phyloP scores from a whole-genome alignment of 2,329 filamentous ascomycete species.

The Neocucurbitaria cava region DNA sequence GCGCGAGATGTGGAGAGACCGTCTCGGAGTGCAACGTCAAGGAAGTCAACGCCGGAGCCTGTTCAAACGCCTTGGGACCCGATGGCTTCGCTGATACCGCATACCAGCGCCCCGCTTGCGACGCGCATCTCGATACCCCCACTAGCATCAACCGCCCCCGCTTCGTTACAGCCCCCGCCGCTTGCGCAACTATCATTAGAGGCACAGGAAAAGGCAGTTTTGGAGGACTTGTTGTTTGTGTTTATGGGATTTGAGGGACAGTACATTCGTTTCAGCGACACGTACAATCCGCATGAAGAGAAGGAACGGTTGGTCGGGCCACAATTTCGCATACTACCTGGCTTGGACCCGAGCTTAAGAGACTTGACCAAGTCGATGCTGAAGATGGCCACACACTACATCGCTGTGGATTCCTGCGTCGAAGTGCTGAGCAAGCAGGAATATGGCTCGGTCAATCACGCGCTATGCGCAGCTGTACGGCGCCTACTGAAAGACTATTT shows the following conservation, averaged over 20 bases:
- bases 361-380: slow-evolving; percentile 89
- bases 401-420: slow-evolving; percentile 88
- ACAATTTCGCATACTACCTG: slow-evolving; percentile 77
- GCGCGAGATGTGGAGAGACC: slow-evolving; percentile 33
- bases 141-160: slow-evolving; percentile 70
- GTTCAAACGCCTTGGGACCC: slow-evolving; percentile 72
- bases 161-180: slow-evolving; percentile 69
- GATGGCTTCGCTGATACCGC: slow-evolving; percentile 75
- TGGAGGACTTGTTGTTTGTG: slow-evolving; percentile 91
- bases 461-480: slow-evolving; percentile 91
- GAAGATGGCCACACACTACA: slow-evolving; percentile 92
- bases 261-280: slow-evolving; percentile 85
- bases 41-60: slow-evolving; percentile 31
- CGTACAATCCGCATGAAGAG: slow-evolving; percentile 83
- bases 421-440: slow-evolving; percentile 93
- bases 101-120: slow-evolving; percentile 75
- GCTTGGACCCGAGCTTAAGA: slow-evolving; percentile 87
- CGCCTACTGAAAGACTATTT: slow-evolving; percentile 93
- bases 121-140: slow-evolving; percentile 69
- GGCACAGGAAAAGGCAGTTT: slow-evolving; percentile 82
- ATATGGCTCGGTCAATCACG: slow-evolving; percentile 94
- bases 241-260: slow-evolving; percentile 99
- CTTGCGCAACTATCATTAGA: slow-evolving; percentile 77
- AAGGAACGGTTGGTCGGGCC: slow-evolving; percentile 87
- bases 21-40: slow-evolving; percentile 24